Conservation (phyloP, 2,329 filamentous ascomycete species). For the Cordyceps tenuipes region DNA sequence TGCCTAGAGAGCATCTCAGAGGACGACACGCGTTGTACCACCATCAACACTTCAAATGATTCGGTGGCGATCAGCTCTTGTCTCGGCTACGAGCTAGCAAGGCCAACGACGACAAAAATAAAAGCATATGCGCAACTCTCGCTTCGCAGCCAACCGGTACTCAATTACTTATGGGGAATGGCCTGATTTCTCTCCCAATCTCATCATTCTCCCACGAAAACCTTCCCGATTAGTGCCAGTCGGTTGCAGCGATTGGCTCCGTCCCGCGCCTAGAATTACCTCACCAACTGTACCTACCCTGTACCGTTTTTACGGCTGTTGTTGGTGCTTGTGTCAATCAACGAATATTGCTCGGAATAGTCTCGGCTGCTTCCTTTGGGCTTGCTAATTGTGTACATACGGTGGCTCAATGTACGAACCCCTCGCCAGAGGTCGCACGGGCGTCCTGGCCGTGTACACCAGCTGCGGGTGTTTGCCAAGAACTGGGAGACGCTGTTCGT, state of each 20-base stretch:
- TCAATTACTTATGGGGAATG: conserved; percentile 1
- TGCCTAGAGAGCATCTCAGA: too few species aligned
- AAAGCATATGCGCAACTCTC: neutral
- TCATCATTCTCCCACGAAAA: neutral
- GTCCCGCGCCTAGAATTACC: too few species aligned
- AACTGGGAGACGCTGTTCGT: neutral
- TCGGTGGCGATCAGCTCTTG: neutral
- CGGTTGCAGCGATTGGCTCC: neutral
- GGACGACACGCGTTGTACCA: too few species aligned
- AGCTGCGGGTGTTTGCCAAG: neutral
- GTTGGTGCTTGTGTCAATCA: too few species aligned
- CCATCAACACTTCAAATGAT: neutral
- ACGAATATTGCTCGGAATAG: too few species aligned
- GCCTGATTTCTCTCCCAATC: conserved; percentile 6
- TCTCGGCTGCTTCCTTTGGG: too few species aligned
- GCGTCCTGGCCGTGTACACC: neutral
- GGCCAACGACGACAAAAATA: neutral
- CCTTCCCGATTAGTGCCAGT: conserved; percentile 3
- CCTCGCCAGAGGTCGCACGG: neutral
- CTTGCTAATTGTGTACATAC: too few species aligned
- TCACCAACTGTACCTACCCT: too few species aligned
- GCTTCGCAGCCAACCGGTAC: neutral
- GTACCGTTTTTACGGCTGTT: too few species aligned
- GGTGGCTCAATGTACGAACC: neutral
- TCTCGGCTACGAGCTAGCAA: neutral